phyloP scores from a whole-genome alignment of 371 early-diverging fungal genomes.

The Blakeslea trispora region DNA sequence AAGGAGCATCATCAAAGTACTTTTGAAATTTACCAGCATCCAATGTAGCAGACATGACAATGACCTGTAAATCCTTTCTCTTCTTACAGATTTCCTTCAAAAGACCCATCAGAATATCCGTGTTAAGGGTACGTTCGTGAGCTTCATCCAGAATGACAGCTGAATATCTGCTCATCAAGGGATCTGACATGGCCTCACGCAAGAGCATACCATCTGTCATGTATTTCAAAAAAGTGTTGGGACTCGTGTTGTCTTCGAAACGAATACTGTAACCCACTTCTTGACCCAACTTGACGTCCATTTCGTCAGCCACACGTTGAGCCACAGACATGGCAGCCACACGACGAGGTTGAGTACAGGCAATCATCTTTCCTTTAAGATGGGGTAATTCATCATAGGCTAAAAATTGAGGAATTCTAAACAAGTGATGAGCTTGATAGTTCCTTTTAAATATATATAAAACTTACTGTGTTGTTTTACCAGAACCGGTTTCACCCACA shows the following conservation, averaged over 20 bases:
- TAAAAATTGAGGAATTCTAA: constrained; percentile 92
- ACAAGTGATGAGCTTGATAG: background rate
- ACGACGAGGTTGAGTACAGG: constrained; percentile 94
- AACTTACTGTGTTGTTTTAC: constrained; percentile 84
- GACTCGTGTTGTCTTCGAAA: constrained; percentile 52
- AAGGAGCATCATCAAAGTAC: constrained; percentile 60
- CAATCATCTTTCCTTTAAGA: constrained; percentile 79
- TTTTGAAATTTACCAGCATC: constrained; percentile 66
- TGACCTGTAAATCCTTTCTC: constrained; percentile 53
- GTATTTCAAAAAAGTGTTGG: constrained; percentile 21
- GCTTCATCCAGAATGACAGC: constrained; percentile 79
- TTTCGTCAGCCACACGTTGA: constrained; percentile 66
- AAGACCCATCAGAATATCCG: constrained; percentile 29
- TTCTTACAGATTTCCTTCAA: constrained; percentile 41
- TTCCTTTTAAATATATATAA: background rate
- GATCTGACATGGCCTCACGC: constrained; percentile 68
- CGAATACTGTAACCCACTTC: constrained; percentile 77
- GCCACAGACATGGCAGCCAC: constrained; percentile 91
- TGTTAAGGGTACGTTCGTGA: constrained; percentile 68
- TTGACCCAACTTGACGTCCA: constrained; percentile 55
- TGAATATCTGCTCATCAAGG: constrained; percentile 56
- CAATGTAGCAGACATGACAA: constrained; percentile 86
- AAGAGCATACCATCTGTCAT: constrained; percentile 56
- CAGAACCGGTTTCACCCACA: constrained; percentile 85
- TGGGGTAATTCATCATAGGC: constrained; percentile 90